These are phyloP conservation scores for Xylaria acuta DNA, from an alignment of 495 filamentous ascomycete genomes.

Conservation along the genomic window DNA sequence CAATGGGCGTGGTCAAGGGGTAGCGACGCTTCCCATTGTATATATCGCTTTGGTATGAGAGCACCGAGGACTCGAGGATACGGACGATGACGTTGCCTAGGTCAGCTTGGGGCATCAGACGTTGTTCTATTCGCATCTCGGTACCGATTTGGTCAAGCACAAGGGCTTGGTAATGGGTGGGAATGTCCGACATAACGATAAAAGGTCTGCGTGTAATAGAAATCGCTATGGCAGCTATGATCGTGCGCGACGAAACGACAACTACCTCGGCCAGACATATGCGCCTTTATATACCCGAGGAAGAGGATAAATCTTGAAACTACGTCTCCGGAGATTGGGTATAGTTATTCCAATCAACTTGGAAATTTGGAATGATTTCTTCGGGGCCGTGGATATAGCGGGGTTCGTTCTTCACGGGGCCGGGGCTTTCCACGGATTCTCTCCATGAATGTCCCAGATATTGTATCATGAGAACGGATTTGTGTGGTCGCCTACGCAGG, in stretches of 20 bases:
- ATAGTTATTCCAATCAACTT: background rate
- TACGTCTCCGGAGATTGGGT: background rate
- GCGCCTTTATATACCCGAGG: background rate
- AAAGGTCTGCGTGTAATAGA: background rate
- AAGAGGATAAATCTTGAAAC: background rate
- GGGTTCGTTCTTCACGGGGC: background rate
- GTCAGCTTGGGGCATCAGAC: slow-evolving; percentile 35
- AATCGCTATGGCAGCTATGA: background rate
- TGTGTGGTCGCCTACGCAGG: background rate
- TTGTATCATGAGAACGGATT: background rate
- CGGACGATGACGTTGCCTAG: slow-evolving; percentile 40
- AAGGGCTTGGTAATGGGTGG: slow-evolving; percentile 32
- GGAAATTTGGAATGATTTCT: background rate
- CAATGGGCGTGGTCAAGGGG: slow-evolving; percentile 14
- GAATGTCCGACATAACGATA: slow-evolving; percentile 20
- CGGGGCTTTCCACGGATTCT: background rate
- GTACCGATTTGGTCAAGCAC: slow-evolving; percentile 23
- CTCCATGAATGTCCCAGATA: background rate
- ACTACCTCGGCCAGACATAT: background rate
- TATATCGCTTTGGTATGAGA: slow-evolving; percentile 34
- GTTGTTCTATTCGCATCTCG: slow-evolving; percentile 30
- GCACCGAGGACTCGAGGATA: slow-evolving; percentile 36
- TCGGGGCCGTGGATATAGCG: slow-evolving; percentile 20
- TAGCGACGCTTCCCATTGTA: slow-evolving; percentile 38
- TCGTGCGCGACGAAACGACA: background rate